A percentile compares a stretch with the other conserved stretches of the same genome.
Conservation (phyloP, 164 flowering plant genomes). For the Taxillus chinensis region DNA sequence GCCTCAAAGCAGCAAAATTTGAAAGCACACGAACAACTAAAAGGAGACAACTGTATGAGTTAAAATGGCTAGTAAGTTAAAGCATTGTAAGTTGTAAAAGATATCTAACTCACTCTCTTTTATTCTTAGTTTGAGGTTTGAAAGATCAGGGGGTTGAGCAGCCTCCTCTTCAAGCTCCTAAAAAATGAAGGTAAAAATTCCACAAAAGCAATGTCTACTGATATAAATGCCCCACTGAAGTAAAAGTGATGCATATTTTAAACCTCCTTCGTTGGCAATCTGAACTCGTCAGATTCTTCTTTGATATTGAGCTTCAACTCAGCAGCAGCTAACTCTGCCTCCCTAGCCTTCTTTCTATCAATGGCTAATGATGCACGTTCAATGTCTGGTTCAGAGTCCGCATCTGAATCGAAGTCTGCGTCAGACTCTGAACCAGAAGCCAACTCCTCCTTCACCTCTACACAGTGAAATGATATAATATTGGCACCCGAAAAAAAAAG, state of each 20-base stretch:
- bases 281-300: conserved; percentile 74
- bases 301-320: conserved; percentile 66
- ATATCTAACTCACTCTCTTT: conserved; percentile 57
- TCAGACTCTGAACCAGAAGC: conserved; percentile 19
- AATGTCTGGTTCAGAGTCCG: conserved; percentile 36
- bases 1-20: conserved; percentile 67
- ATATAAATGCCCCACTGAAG: not conserved
- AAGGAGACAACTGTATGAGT: not conserved
- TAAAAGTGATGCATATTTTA: not conserved
- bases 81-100: not conserved
- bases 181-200: not conserved
- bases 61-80: not conserved
- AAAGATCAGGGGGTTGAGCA: conserved; percentile 65
- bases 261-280: conserved; percentile 78
- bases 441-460: conserved; percentile 23
- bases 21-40: conserved; percentile 82
- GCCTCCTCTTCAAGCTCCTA: conserved; percentile 88
- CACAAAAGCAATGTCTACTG: not conserved
- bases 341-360: conserved; percentile 38
- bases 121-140: conserved; percentile 60
- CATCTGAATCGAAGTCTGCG: conserved; percentile 38
- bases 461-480: conserved; percentile 3
- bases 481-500: not conserved
- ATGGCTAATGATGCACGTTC: conserved; percentile 45
- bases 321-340: conserved; percentile 42